Conservation (phyloP, 768 basidiomycete species). For the Sarcomyxa edulis region DNA sequence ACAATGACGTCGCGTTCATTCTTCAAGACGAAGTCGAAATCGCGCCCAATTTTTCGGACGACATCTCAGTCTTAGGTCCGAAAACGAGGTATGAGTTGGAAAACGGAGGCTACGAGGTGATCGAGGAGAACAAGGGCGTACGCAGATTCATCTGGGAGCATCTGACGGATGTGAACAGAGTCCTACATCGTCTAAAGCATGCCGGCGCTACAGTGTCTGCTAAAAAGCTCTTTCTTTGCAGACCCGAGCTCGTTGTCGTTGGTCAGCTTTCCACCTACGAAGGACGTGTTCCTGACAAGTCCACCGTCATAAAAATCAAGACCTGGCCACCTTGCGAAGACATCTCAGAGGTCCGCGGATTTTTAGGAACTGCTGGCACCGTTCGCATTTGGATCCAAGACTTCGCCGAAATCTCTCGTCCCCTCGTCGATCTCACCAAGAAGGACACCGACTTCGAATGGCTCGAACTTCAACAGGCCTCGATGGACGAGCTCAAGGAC, state of each 20-base stretch:
- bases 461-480: constrained; percentile 2
- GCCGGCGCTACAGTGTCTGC: constrained; percentile 26
- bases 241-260: not conserved
- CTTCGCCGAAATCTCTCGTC: constrained; percentile 15
- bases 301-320: constrained; percentile 11
- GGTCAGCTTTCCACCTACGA: constrained; percentile 27
- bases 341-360: constrained; percentile 14
- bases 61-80: constrained; percentile 18
- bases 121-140: constrained; percentile 10
- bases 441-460: constrained; percentile 20
- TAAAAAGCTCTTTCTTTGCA: constrained; percentile 16
- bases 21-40: constrained; percentile 25
- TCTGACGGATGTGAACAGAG: constrained; percentile 5
- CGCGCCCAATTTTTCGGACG: constrained; percentile 17
- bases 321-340: constrained; percentile 22
- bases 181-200: constrained; percentile 19
- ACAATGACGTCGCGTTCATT: constrained; percentile 24
- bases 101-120: constrained; percentile 8
- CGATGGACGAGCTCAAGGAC: constrained; percentile 8
- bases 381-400: constrained; percentile 23
- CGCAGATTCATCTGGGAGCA: constrained; percentile 14
- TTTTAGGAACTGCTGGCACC: constrained; percentile 21
- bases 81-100: constrained; percentile 14
- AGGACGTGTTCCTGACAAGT: constrained; percentile 24
- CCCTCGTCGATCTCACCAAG: constrained; percentile 16